phyloP scores from a whole-genome alignment of 805 yeast genomes.

The Zygosaccharomyces rouxii region DNA sequence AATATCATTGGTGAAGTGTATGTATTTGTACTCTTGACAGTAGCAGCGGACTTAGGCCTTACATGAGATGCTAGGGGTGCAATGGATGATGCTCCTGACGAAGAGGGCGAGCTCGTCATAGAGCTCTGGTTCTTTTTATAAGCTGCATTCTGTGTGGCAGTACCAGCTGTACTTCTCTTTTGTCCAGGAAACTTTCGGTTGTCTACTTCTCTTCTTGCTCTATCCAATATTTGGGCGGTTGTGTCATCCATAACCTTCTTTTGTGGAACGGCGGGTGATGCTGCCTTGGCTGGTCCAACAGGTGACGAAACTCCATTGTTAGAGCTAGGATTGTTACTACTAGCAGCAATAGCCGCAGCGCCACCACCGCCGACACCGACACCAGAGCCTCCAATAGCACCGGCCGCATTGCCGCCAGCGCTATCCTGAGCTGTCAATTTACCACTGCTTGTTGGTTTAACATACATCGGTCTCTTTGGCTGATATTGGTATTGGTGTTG shows the following conservation, averaged over 20 bases:
- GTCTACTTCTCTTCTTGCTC: slow-evolving; percentile 25
- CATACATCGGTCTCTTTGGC: slow-evolving; percentile 6
- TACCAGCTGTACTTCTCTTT: slow-evolving; percentile 17
- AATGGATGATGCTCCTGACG: slow-evolving; percentile 14
- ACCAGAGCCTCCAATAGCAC: background rate
- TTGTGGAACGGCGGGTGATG: slow-evolving; percentile 4
- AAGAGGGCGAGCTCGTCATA: slow-evolving; percentile 4
- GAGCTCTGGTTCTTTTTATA: slow-evolving; percentile 15
- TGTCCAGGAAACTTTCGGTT: slow-evolving; percentile 16
- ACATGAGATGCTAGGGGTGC: background rate
- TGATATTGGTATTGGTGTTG: slow-evolving; percentile 11
- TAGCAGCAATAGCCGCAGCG: background rate
- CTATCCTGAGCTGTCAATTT: background rate
- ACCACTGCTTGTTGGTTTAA: slow-evolving; percentile 14
- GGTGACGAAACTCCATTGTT: background rate
- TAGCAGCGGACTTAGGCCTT: slow-evolving; percentile 16
- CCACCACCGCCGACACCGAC: background rate
- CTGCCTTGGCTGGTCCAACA: background rate
- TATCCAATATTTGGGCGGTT: slow-evolving; percentile 33
- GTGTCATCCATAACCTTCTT: slow-evolving; percentile 27
- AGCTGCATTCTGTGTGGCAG: slow-evolving; percentile 24
- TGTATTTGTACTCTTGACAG: slow-evolving; percentile 4
- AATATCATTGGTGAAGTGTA: slow-evolving; percentile 8
- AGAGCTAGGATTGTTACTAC: background rate
- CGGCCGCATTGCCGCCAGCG: background rate